Evolutionary conservation across 371 early-diverging fungal genomes (phyloP).

Genomic region (Amoeboaphelidium protococcarum): DNA sequence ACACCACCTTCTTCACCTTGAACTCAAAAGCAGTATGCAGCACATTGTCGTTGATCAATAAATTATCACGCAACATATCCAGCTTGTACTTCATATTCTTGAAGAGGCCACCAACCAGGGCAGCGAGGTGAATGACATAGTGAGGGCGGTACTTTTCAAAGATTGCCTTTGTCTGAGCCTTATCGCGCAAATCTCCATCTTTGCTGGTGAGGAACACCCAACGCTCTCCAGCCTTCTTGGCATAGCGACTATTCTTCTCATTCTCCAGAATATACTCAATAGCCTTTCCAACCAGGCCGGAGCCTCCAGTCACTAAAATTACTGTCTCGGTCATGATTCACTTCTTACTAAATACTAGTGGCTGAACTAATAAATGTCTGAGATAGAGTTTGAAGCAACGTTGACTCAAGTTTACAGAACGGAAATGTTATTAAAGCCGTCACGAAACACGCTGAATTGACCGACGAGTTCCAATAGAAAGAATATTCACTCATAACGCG

Average conservation of each 20-base stretch:
- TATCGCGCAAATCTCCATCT: conserved; percentile 54
- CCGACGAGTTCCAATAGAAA: too few relatives aligned
- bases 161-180: conserved; percentile 25
- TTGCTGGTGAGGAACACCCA: conserved; percentile 49
- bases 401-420: too few relatives aligned
- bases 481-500: too few relatives aligned
- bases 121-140: conserved; percentile 59
- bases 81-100: conserved; percentile 58
- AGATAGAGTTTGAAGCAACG: too few relatives aligned
- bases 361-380: too few relatives aligned
- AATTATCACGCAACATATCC: conserved; percentile 47
- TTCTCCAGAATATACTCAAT: conserved; percentile 40
- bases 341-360: too few relatives aligned
- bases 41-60: conserved; percentile 56
- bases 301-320: conserved; percentile 21
- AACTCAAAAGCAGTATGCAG: conserved; percentile 29
- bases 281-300: conserved; percentile 55
- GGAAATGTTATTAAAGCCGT: too few relatives aligned
- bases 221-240: conserved; percentile 30
- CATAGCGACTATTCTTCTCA: conserved; percentile 20
- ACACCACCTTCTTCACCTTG: conserved; percentile 55
- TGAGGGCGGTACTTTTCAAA: conserved; percentile 52
- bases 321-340: too few relatives aligned
- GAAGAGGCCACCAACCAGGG: conserved; percentile 61
- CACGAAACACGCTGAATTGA: too few relatives aligned